These are phyloP conservation scores for Chimonanthus salicifolius DNA, from an alignment of 164 flowering plant species.

Conservation along the genomic window DNA sequence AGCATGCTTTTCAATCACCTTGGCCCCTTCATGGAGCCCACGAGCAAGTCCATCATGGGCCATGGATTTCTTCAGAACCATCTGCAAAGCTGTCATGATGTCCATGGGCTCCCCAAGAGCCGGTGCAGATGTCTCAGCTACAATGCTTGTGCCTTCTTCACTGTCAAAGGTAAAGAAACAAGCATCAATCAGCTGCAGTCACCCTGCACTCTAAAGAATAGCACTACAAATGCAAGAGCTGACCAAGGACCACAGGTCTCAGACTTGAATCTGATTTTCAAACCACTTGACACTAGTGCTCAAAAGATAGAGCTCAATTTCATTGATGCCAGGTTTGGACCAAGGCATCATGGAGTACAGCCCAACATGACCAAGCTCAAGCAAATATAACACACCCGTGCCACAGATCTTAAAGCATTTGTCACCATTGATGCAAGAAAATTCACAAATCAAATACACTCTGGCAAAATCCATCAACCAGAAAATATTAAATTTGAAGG, in stretches of 20 bases:
- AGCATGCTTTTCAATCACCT: conserved; percentile 73
- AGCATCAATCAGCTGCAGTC: not conserved
- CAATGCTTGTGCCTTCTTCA: conserved; percentile 29
- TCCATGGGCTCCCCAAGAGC: conserved; percentile 60
- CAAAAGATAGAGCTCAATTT: not conserved
- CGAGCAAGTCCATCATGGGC: conserved; percentile 64
- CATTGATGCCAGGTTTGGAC: not conserved
- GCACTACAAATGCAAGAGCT: not conserved
- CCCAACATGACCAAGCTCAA: too few species aligned
- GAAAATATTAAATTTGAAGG: too few species aligned
- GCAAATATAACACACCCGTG: not conserved
- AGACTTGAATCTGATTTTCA: not conserved
- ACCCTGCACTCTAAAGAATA: not conserved
- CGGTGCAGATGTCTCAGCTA: conserved; percentile 32
- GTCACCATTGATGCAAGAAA: too few species aligned
- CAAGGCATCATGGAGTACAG: not conserved
- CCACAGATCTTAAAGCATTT: too few species aligned
- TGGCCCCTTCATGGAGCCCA: conserved; percentile 77
- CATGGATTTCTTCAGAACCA: conserved; percentile 61
- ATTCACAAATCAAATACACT: too few species aligned
- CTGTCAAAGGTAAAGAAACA: conserved; percentile 17
- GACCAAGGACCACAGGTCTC: not conserved
- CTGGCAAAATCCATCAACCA: too few species aligned
- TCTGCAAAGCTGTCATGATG: conserved; percentile 50
- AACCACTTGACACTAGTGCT: not conserved